Conservation (phyloP, 2,329 filamentous ascomycete species). For the Cordyceps sp. region DNA sequence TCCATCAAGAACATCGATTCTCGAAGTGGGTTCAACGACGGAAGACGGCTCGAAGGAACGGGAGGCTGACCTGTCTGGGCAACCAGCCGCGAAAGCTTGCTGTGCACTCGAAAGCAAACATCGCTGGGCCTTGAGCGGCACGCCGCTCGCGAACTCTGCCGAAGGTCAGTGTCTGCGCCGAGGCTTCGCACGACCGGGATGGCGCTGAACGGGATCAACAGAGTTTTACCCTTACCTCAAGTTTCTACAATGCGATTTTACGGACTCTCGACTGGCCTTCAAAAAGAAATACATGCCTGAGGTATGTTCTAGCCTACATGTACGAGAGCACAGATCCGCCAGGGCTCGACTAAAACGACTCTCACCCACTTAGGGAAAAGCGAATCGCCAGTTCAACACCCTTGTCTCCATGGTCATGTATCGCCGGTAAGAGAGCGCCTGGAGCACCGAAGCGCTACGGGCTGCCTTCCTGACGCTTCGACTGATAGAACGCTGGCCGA, state of each 20-base stretch:
- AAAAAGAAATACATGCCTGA: conserved; percentile 4
- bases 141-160: conserved; percentile 15
- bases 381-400: conserved; percentile 6
- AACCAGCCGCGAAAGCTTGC: conserved; percentile 7
- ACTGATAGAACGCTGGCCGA: conserved; percentile 10
- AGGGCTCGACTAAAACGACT: background rate
- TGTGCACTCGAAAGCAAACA: conserved; percentile 12
- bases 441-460: background rate
- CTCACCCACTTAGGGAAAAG: conserved; percentile 2
- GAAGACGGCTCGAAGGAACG: too few relatives aligned
- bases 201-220: conserved; percentile 3
- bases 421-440: conserved; percentile 9
- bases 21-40: conserved; percentile 9
- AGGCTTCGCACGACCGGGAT: conserved; percentile 1
- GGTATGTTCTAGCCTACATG: too few relatives aligned
- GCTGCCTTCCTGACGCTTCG: background rate
- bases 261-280: conserved; percentile 3
- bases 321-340: background rate
- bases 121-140: conserved; percentile 19
- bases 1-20: conserved; percentile 31
- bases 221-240: conserved; percentile 19
- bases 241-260: conserved; percentile 11
- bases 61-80: background rate
- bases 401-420: conserved; percentile 10
- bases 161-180: conserved; percentile 8